phyloP scores from a whole-genome alignment of 345 rosid genomes.

The Pistacia atlantica region DNA sequence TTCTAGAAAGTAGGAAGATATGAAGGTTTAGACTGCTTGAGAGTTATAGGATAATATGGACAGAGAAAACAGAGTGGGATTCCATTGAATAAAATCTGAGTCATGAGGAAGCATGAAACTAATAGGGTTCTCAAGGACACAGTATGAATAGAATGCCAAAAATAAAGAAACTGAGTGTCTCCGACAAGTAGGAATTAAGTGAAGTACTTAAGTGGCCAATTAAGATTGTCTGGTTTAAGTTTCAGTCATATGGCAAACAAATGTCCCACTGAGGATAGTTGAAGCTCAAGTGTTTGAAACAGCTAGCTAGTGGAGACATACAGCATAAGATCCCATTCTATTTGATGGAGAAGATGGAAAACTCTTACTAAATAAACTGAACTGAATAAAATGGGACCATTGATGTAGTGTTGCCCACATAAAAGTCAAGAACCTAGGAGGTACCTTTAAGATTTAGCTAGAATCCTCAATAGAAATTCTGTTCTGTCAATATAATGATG shows the following conservation, averaged over 20 bases:
- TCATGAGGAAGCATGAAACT: background rate
- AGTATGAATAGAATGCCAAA: background rate
- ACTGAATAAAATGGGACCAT: background rate
- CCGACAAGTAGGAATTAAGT: background rate
- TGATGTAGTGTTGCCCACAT: background rate
- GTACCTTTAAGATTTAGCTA: background rate
- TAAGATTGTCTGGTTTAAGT: constrained; percentile 5
- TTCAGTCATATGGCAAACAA: background rate
- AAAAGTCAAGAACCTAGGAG: background rate
- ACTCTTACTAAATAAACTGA: background rate
- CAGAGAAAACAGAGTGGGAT: background rate
- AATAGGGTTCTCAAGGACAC: background rate
- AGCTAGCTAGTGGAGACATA: background rate
- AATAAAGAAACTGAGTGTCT: background rate
- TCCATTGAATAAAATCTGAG: background rate
- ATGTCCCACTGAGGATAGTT: background rate
- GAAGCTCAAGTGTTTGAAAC: background rate
- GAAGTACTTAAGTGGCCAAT: background rate
- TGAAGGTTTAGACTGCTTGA: background rate
- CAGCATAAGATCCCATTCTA: background rate
- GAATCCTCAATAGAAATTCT: background rate
- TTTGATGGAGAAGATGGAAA: background rate
- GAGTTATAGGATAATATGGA: background rate
- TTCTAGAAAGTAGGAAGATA: background rate
- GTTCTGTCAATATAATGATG: too few relatives aligned